Evolutionary conservation across 2,329 filamentous ascomycete species (phyloP), one percentile per base, ranked within the genome.

Genomic region (Teratosphaeriaceae sp.): DNA sequence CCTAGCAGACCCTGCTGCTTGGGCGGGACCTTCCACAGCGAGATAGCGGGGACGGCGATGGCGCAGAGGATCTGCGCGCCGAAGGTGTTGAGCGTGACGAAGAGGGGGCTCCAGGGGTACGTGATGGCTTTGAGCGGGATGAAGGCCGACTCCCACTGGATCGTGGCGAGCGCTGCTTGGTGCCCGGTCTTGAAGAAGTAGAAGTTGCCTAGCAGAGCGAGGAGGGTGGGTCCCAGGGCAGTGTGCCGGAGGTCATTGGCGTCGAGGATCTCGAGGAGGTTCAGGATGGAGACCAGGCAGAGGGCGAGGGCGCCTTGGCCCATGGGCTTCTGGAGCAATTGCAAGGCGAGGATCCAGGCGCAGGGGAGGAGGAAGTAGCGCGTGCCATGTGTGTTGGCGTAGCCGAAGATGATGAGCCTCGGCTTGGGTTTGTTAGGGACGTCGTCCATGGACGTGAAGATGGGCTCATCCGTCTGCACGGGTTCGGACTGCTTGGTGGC

Each of bases 141-240:
- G 67, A 98, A 98, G 2, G 88, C 90, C 16, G 80, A 79, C 67
- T 98, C 92, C 92, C 92, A 98, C 61, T 98, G 92, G 59, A 98
- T 90, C 52, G 81, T 86, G 53, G 82, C 78, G 19, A 95, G 76
- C 0, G 82, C 84, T 11, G 90, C 90, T 66, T 97, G 90, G 65
- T 98, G 92, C 48, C 92, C 92, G 0, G 92, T 98, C 62, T 94
- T 96, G 79, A 98, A 98, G 72, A 82, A 98, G 70, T 96, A 83
- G 66, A 90, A 94, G 57, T 85, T 88, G 46, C 89, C 92, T 1
- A 98, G 78, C n/a, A 97, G 69, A 11, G 82, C 90, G 20, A 97
- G 77, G 49, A 94, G 75, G 29, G 92, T 71, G 16, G 92, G 89
- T 0, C 88, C 90, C 55, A 97, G 84, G 5, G 88, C 74, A 34